These are phyloP conservation scores for Cadophora gregata DNA, from an alignment of 2,329 filamentous ascomycete genomes.

Conservation along the genomic window DNA sequence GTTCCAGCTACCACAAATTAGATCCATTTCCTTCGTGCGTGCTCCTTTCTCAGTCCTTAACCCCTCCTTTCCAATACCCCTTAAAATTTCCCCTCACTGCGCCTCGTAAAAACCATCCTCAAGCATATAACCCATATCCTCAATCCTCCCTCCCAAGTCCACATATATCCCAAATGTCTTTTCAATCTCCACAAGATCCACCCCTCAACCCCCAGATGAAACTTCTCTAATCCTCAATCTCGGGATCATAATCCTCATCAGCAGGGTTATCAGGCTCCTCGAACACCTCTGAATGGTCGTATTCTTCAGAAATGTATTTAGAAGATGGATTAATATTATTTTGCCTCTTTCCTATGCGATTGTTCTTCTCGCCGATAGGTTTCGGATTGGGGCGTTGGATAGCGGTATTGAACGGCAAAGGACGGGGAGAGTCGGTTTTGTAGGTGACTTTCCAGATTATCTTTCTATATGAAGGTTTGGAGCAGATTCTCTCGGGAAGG, in stretches of 20 bases:
- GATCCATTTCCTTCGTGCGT: too few relatives aligned
- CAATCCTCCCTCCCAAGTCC: background rate
- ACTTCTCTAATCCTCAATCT: background rate
- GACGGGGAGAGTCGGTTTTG: background rate
- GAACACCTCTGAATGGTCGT: conserved; percentile 3
- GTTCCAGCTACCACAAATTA: too few relatives aligned
- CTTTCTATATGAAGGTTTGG: background rate
- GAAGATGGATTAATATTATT: background rate
- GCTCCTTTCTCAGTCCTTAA: too few relatives aligned
- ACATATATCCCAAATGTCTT: background rate
- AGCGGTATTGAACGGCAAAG: background rate
- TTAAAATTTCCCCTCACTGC: background rate
- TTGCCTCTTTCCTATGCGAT: background rate
- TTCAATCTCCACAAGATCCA: background rate
- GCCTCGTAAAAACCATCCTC: too few relatives aligned
- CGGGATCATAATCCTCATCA: background rate
- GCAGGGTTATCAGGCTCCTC: background rate
- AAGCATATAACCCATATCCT: background rate
- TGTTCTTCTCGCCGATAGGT: background rate
- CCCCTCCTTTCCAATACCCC: background rate
- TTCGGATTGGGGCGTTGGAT: background rate
- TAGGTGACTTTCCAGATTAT: conserved; percentile 1
- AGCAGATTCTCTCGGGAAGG: background rate
- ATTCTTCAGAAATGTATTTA: background rate
- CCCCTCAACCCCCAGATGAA: background rate